Conservation (phyloP, 2,329 filamentous ascomycete genomes). For the Tolypocladium guangdongense region DNA sequence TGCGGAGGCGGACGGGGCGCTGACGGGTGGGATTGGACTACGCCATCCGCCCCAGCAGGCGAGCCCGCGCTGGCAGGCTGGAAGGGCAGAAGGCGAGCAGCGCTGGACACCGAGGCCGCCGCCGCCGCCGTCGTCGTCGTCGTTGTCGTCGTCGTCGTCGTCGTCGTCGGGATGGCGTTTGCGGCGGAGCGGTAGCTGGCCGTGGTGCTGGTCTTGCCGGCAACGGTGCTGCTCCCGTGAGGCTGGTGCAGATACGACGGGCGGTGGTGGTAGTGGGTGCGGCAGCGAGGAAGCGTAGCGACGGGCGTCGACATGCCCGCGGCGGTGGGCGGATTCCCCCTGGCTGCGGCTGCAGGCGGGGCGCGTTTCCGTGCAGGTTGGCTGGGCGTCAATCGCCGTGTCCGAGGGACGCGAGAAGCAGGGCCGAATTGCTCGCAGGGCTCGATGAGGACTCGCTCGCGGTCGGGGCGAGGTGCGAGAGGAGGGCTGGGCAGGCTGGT, state of each 20-base stretch:
- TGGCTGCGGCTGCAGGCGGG: slow-evolving; percentile 1
- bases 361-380: not conserved
- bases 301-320: slow-evolving; percentile 67
- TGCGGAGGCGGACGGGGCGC: slow-evolving; percentile 20
- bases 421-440: not conserved
- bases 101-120: slow-evolving; percentile 13
- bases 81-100: slow-evolving; percentile 14
- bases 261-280: slow-evolving; percentile 58
- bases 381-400: not conserved
- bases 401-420: not conserved
- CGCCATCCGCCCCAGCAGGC: slow-evolving; percentile 19
- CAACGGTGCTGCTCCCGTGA: slow-evolving; percentile 12
- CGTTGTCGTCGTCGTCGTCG: slow-evolving; percentile 2
- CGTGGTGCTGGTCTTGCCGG: slow-evolving; percentile 7
- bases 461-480: too few relatives aligned
- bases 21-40: slow-evolving; percentile 18
- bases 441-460: not conserved
- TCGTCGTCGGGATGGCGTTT: slow-evolving; percentile 16
- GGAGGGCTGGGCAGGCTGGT: not conserved
- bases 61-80: slow-evolving; percentile 16
- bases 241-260: slow-evolving; percentile 36
- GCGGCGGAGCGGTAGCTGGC: slow-evolving; percentile 19
- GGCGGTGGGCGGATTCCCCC: slow-evolving; percentile 1
- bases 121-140: slow-evolving; percentile 13
- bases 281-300: slow-evolving; percentile 59